These are phyloP conservation scores for Boletus barrowsii DNA, from an alignment of 768 basidiomycete species.

Conservation along the genomic window DNA sequence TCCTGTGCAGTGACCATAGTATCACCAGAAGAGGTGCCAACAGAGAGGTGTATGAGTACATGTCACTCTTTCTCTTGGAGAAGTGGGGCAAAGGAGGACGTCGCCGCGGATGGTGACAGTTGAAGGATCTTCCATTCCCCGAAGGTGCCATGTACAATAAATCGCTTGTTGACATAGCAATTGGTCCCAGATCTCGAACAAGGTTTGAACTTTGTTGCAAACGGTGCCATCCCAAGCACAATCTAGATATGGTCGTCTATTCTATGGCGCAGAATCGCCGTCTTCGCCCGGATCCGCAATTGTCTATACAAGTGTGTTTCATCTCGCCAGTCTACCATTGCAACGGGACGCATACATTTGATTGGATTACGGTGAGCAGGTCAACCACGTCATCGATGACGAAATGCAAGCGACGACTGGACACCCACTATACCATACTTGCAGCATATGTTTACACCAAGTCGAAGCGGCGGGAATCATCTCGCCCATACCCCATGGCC, in stretches of 20 bases:
- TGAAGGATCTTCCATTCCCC: not conserved
- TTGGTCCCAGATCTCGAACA: not conserved
- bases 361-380: not conserved
- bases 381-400: not conserved
- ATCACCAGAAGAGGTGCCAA: constrained; percentile 75
- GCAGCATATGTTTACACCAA: not conserved
- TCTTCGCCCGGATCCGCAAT: not conserved
- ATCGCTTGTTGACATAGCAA: constrained; percentile 7
- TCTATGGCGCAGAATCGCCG: not conserved
- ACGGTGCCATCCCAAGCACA: not conserved
- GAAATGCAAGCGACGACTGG: not conserved
- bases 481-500: not conserved
- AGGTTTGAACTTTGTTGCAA: not conserved
- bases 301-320: not conserved
- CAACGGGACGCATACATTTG: not conserved
- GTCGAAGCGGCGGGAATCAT: not conserved
- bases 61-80: constrained; percentile 81
- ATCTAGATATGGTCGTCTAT: not conserved
- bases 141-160: constrained; percentile 1
- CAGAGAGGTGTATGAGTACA: constrained; percentile 82
- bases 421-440: not conserved
- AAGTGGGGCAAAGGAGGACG: constrained; percentile 89
- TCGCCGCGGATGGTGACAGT: constrained; percentile 53
- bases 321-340: not conserved
- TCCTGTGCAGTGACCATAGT: constrained; percentile 63